A percentile compares a stretch with the other conserved stretches of the same genome.
phyloP scores from a whole-genome alignment of 2,329 filamentous ascomycete species.

The Alternaria brassicae region DNA sequence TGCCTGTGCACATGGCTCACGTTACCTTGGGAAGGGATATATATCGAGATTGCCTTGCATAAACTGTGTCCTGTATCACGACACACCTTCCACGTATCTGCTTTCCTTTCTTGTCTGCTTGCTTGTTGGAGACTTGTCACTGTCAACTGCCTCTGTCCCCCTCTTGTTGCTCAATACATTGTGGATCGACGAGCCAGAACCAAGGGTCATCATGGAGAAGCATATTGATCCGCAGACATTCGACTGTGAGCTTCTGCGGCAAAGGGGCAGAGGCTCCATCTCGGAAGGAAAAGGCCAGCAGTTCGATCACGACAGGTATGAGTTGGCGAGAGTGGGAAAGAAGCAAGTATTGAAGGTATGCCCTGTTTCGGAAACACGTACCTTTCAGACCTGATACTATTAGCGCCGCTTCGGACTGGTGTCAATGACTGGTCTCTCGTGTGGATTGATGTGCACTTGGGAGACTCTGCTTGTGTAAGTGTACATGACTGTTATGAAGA shows the following conservation, averaged over 20 bases:
- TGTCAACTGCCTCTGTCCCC: constrained; percentile 6
- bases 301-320: constrained; percentile 45
- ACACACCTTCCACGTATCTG: constrained; percentile 22
- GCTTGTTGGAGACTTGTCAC: constrained; percentile 17
- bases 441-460: constrained; percentile 50
- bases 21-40: constrained; percentile 39
- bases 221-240: constrained; percentile 37
- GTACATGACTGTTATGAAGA: neutral
- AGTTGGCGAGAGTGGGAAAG: constrained; percentile 46
- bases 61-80: constrained; percentile 45
- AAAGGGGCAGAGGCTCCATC: constrained; percentile 30
- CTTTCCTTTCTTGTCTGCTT: constrained; percentile 26
- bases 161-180: neutral
- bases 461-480: constrained; percentile 49
- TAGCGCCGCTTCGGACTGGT: constrained; percentile 49
- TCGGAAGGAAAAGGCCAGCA: constrained; percentile 36
- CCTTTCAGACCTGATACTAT: constrained; percentile 10
- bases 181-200: neutral
- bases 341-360: constrained; percentile 47
- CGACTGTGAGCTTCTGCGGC: constrained; percentile 33
- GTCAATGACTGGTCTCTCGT: constrained; percentile 48
- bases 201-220: constrained; percentile 39
- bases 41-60: constrained; percentile 47
- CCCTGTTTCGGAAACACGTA: neutral
- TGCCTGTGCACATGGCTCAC: constrained; percentile 43